These are phyloP conservation scores for Phytophthora nicotianae DNA, from an alignment of 352 stramenopile genomes.

Conservation along the genomic window DNA sequence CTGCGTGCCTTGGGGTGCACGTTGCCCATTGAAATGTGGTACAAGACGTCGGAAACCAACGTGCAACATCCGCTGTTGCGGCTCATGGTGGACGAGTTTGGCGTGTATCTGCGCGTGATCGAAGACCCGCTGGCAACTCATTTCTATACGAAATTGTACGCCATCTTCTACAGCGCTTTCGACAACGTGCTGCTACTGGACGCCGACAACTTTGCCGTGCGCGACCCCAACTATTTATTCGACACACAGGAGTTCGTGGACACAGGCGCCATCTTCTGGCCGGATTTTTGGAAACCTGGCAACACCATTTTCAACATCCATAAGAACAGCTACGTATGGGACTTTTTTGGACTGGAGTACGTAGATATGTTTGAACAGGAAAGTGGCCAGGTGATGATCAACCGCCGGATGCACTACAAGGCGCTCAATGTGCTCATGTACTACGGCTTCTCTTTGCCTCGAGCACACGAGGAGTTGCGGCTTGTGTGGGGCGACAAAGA, in stretches of 20 bases:
- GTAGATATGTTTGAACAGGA: constrained; percentile 84
- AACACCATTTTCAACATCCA: constrained; percentile 87
- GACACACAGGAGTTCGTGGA: constrained; percentile 55
- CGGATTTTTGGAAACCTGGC: constrained; percentile 75
- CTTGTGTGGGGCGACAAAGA: constrained; percentile 87
- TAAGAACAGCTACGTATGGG: constrained; percentile 67
- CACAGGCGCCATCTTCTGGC: constrained; percentile 82
- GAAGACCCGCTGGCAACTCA: constrained; percentile 42
- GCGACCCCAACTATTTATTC: constrained; percentile 72
- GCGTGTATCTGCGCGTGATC: constrained; percentile 54
- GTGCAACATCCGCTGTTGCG: constrained; percentile 45
- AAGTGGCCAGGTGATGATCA: constrained; percentile 77
- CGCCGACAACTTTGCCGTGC: constrained; percentile 64
- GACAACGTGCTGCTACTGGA: constrained; percentile 63
- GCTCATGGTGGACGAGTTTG: constrained; percentile 41
- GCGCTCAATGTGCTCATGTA: constrained; percentile 80
- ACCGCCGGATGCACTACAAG: constrained; percentile 53
- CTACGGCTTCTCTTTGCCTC: constrained; percentile 54
- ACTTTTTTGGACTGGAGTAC: constrained; percentile 63
- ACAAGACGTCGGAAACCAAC: constrained; percentile 45
- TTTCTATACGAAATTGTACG: constrained; percentile 66
- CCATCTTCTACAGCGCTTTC: constrained; percentile 60
- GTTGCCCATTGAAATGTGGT: constrained; percentile 68
- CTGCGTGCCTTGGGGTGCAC: constrained; percentile 50
- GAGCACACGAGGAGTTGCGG: constrained; percentile 48